Percentiles rank a stretch among this genome's conserved stretches.
Conservation (phyloP, 2,329 filamentous ascomycete genomes). For the Fusarium sp. region DNA sequence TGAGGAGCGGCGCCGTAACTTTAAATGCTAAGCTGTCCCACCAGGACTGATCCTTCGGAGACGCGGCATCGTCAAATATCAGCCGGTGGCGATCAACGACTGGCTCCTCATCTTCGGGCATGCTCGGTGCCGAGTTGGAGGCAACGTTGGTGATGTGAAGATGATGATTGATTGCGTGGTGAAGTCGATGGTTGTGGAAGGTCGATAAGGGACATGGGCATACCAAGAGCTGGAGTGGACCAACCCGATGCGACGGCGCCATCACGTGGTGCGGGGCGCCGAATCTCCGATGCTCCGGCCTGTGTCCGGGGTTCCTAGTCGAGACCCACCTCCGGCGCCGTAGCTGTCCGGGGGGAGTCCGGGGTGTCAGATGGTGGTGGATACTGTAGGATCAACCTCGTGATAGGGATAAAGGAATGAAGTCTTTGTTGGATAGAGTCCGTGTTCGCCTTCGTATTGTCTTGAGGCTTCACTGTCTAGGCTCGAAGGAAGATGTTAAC, state of each 20-base stretch:
- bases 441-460: too few relatives aligned
- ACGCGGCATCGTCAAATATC: background rate
- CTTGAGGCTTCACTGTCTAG: too few relatives aligned
- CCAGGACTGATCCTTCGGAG: constrained; percentile 10
- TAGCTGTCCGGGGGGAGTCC: constrained; percentile 3
- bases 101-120: constrained; percentile 27
- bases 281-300: constrained; percentile 21
- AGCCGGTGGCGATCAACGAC: background rate
- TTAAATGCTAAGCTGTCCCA: constrained; percentile 35
- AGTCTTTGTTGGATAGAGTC: too few relatives aligned
- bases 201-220: background rate
- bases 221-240: constrained; percentile 2
- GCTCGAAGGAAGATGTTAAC: too few relatives aligned
- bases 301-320: constrained; percentile 1
- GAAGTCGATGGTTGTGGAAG: constrained; percentile 4
- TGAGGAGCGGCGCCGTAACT: constrained; percentile 33
- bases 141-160: background rate
- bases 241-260: constrained; percentile 27
- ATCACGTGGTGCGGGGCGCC: constrained; percentile 34
- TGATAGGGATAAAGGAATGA: too few relatives aligned
- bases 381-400: too few relatives aligned
- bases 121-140: constrained; percentile 7
- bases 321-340: constrained; percentile 21
- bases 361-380: background rate
- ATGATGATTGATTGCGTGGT: background rate